These are phyloP conservation scores for Thielaviopsis euricoi DNA, from an alignment of 2,329 filamentous ascomycete genomes.

Conservation along the genomic window DNA sequence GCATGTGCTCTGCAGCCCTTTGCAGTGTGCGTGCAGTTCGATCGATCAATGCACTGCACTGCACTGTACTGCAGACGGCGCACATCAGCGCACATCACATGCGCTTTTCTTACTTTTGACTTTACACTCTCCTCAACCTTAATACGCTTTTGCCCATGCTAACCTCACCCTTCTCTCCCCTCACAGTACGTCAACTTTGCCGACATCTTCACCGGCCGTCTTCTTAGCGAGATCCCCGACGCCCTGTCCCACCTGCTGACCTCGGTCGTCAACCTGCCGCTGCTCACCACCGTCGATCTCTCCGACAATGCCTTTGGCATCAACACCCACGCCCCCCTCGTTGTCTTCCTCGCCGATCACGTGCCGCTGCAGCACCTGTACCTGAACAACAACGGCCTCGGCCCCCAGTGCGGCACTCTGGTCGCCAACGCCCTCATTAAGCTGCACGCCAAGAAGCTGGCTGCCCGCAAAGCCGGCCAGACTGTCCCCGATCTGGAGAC, in stretches of 20 bases:
- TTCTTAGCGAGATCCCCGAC: constrained; percentile 84
- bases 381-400: constrained; percentile 96
- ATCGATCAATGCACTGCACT: background rate
- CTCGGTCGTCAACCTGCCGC: constrained; percentile 69
- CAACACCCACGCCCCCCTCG: constrained; percentile 82
- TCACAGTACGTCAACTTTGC: constrained; percentile 65
- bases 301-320: constrained; percentile 97
- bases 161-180: background rate
- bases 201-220: constrained; percentile 92
- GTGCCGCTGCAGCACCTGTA: constrained; percentile 84
- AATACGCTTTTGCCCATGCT: background rate
- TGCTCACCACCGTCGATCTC: constrained; percentile 81
- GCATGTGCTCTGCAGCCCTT: background rate
- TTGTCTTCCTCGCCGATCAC: constrained; percentile 79
- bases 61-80: too few species aligned
- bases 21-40: background rate
- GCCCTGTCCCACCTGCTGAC: constrained; percentile 75
- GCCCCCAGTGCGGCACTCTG: constrained; percentile 74
- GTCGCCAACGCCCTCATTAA: constrained; percentile 75
- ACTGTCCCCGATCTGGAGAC: constrained; percentile 76
- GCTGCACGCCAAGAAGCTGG: constrained; percentile 70
- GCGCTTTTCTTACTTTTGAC: background rate
- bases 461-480: constrained; percentile 53
- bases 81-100: background rate
- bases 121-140: background rate